Base-by-base conservation (phyloP, 1,139 yeast species). In the Tardiomyces digboiensis region DNA sequence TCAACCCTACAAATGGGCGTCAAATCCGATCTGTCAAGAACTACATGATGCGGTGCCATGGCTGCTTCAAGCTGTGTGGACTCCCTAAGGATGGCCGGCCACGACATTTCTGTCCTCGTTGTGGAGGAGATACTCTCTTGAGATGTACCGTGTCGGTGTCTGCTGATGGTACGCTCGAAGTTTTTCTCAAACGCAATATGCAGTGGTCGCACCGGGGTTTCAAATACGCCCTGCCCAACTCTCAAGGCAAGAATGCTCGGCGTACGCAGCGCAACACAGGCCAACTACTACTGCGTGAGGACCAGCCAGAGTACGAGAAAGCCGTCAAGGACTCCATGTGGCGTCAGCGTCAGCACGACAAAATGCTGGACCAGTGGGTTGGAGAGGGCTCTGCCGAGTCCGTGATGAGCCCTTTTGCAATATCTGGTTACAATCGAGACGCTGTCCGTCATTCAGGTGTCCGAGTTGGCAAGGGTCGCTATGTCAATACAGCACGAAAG, bases 11-110 rank as follows among this genome's bases (percentile, higher is more conserved):
- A 68, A 80, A 91, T 1, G 98, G 98, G 20, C 71, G 80, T 52
- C 88, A 82, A 57, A 88, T 91, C 65, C 82, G 78, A 54, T 77
- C 86, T 61, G 85, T 91, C 41, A 77, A 95, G 63, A 87, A 83
- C 64, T 88, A 86, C 63, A 89, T 89, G 97, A 75, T 86, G 59
- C 75, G 99, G 64, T 91, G 99, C 63, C 97, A 91, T 63, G 99
- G 97, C 0, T 91, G 99, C 66, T 93, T 91, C 76, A 71, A 77
- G 49, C 70, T 88, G 59, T 70, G 82, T 8, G 91, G 93, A 7
- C 71, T 85, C 46, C 87, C 93, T 39, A 82, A 80, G 56, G 59
- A 75, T 74, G 93, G 93, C 3, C 71, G 70, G 42, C 82, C 89
- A 41, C 78, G 78, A 57, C 96, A 88, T 64, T 91, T 91, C 68